phyloP scores from a whole-genome alignment of 148 eudicot genomes.

The Vaccinium myrtillus region DNA sequence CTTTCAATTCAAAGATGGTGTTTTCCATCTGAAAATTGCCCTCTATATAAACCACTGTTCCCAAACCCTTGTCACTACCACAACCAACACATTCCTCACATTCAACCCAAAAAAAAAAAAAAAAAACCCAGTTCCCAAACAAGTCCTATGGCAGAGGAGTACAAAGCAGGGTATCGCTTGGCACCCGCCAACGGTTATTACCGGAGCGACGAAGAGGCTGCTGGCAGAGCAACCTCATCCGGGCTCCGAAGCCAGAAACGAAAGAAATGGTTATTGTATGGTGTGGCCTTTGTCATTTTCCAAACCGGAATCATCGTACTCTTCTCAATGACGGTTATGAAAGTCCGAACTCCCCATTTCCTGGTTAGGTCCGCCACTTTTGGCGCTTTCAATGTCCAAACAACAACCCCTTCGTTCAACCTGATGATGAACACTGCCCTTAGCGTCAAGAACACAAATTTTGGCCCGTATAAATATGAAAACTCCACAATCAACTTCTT shows the following conservation, averaged over 20 bases:
- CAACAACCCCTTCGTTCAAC: slow-evolving; percentile 3
- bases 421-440: slow-evolving; percentile 6
- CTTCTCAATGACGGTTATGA: slow-evolving; percentile 18
- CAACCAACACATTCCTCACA: background rate
- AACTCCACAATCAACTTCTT: slow-evolving; percentile 5
- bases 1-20: background rate
- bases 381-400: background rate
- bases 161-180: background rate
- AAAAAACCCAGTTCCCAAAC: background rate
- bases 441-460: slow-evolving; percentile 20
- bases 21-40: background rate
- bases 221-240: background rate
- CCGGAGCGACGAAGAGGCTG: background rate
- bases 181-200: background rate
- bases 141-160: background rate
- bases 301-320: slow-evolving; percentile 8
- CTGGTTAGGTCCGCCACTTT: background rate
- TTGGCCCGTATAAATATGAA: slow-evolving; percentile 2
- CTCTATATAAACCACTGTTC: background rate
- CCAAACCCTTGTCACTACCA: background rate
- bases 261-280: background rate
- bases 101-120: background rate
- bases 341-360: slow-evolving; percentile 17
- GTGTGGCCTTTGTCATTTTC: background rate
- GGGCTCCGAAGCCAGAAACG: slow-evolving; percentile 21